phyloP scores from a whole-genome alignment of 2,329 filamentous ascomycete genomes.

The Acrocalymma vagum region DNA sequence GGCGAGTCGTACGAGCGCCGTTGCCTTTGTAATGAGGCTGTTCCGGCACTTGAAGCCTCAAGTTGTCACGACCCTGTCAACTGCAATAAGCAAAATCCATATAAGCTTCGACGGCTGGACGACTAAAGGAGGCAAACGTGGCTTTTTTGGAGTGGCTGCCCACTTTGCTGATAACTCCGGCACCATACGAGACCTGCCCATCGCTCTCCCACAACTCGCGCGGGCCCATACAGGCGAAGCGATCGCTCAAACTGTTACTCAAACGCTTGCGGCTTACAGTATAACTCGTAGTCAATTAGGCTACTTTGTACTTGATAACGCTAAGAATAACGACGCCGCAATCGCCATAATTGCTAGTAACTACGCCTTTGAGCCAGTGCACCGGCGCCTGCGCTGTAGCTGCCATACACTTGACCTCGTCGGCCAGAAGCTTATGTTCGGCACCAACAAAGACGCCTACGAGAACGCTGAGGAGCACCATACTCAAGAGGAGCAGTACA shows the following conservation, averaged over 20 bases:
- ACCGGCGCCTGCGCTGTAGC: conserved; percentile 6
- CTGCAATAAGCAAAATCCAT: conserved; percentile 6
- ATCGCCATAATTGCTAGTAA: too few relatives aligned
- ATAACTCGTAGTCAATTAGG: conserved; percentile 1
- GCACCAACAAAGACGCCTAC: conserved; percentile 3
- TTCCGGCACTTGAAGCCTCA: conserved; percentile 3
- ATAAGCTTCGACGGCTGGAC: conserved; percentile 3
- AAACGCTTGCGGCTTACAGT: conserved; percentile 1
- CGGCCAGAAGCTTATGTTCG: conserved; percentile 3
- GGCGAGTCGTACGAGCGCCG: conserved; percentile 2
- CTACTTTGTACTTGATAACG: conserved; percentile 12
- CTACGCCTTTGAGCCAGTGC: conserved; percentile 2
- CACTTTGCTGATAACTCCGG: conserved; percentile 8
- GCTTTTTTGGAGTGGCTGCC: conserved; percentile 7
- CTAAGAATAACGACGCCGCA: conserved; percentile 2
- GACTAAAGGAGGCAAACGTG: conserved; percentile 3
- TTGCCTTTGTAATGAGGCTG: conserved; percentile 3
- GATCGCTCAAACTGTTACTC: conserved; percentile 3
- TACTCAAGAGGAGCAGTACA: conserved; percentile 1
- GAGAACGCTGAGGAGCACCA: conserved; percentile 1
- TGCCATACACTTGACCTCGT: conserved; percentile 6
- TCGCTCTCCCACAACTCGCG: conserved; percentile 7
- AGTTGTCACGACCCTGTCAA: conserved; percentile 2
- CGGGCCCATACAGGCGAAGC: neutral
- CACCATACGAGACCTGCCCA: conserved; percentile 8